Percentiles rank a stretch among this genome's conserved stretches.
phyloP scores from a whole-genome alignment of 2,329 filamentous ascomycete species.

The Golovinomyces cichoracearum region DNA sequence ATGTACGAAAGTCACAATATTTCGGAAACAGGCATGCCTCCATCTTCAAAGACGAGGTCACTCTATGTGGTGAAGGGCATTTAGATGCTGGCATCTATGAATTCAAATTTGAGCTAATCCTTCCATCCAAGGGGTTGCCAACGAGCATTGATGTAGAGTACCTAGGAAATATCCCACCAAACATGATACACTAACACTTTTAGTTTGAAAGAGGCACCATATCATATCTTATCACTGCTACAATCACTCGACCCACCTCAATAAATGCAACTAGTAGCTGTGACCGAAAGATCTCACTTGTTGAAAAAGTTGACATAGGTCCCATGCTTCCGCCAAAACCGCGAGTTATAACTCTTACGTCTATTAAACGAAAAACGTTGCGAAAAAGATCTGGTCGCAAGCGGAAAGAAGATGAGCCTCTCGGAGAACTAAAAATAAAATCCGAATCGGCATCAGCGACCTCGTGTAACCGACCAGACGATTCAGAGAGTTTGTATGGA shows the following conservation, averaged over 20 bases:
- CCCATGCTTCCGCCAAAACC: conserved; percentile 47
- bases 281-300: conserved; percentile 53
- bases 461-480: conserved; percentile 11
- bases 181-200: neutral
- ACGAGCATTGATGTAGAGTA: conserved; percentile 75
- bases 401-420: conserved; percentile 5
- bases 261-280: conserved; percentile 58
- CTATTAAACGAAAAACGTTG: conserved; percentile 45
- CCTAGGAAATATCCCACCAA: neutral
- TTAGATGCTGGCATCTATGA: conserved; percentile 50
- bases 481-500: conserved; percentile 14
- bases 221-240: conserved; percentile 72
- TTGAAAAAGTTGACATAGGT: conserved; percentile 68
- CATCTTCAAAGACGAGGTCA: conserved; percentile 58
- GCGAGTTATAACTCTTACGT: conserved; percentile 64
- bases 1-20: conserved; percentile 24
- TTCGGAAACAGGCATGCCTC: conserved; percentile 56
- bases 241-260: conserved; percentile 64
- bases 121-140: conserved; percentile 43
- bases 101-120: conserved; percentile 51
- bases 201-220: conserved; percentile 91
- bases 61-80: conserved; percentile 52
- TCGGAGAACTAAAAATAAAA: conserved; percentile 9
- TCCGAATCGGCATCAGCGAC: conserved; percentile 3
- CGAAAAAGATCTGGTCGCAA: conserved; percentile 16